Evolutionary conservation across 768 basidiomycete species (phyloP), one percentile per base, ranked within the genome.

Genomic region (Sarcodon aspratus): DNA sequence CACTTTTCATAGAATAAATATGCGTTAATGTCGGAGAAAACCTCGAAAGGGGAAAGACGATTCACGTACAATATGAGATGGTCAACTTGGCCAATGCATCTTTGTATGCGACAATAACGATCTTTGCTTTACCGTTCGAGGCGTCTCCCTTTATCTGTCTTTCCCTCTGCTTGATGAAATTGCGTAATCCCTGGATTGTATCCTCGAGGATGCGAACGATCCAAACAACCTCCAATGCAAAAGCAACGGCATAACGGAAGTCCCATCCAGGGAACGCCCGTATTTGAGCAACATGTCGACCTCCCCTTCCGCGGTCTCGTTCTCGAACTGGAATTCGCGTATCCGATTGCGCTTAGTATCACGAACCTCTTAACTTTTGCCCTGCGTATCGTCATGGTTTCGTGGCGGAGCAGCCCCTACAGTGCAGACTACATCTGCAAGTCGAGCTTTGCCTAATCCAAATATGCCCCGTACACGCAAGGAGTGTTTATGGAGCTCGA

Each of bases 391-490:
- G n/a, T 21, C n/a, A 21, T 5, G 38, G 21, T 15, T 40, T 10
- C 4, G n/a, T 40, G n/a, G 38, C 38, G 38, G 5, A 40, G n/a
- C n/a, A n/a, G n/a, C n/a, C n/a, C n/a, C n/a, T n/a, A n/a, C n/a
- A n/a, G n/a, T 5, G 38, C 10, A 40, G 38, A 15, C 21, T n/a
- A 40, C 38, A 21, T 15, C 38, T n/a, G 21, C n/a, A 15, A 40
- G 21, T 21, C 38, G n/a, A 4, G 38, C 38, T 7, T 40, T 10
- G 38, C 38, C 38, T 9, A 76, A 63, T 3, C 74, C 75, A 44
- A 75, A 72, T 13, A 80, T 71, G 36, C 80, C n/a, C n/a, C n/a
- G n/a, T n/a, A 68, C 38, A 76, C 66, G 15, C 75, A 75, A 21
- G 76, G 65, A 1, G 69, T 68, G 56, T 79, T 74, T 48, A 80